Evolutionary conservation across 108 stramenopile genomes (phyloP), one percentile per base, ranked within the genome.

Genomic region (Skeletonema grethae): DNA sequence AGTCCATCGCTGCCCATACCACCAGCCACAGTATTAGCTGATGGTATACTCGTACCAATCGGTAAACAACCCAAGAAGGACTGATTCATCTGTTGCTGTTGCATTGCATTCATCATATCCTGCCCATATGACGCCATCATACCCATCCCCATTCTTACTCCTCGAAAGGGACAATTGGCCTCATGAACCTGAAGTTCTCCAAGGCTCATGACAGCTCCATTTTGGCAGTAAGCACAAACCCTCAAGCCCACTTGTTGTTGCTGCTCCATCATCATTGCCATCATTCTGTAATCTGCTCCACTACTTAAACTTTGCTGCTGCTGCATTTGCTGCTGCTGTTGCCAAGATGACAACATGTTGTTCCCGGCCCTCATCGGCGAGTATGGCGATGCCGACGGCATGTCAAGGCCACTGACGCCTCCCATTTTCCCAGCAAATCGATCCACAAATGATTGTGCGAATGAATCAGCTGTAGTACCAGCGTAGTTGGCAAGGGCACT

Each of bases 381-480:
- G 30, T 53, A 7, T 31, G 6, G 16, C 13, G 48, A 16, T n/a
- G 16, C 13, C 22, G 29, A 35, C 12, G 28, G 22, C 55, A 57
- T 38, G 7, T 30, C 38, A 9, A 20, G 62, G 15, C 41, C 75
- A 55, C 53, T 35, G 29, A 32, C 57, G n/a, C 39, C 57, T 16
- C 46, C 63, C 72, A 39, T 59, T 8, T 39, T 38, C 5, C 25
- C 50, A 30, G 77, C 77, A 48, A 65, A 79, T 41, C 77, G 77
- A 57, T 79, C 77, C 13, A 79, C 77, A 60, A 79, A 79, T 7
- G 77, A 70, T 34, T 79, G 77, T 20, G 77, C 77, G 20, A 72
- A 79, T 18, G 77, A 71, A 56, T 79, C 70, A 34, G 70, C 76
- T 1, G 76, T 34, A 4, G 77, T 56, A 0, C 76, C 76, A 7